These are phyloP conservation scores for Rhizopogon vulgaris DNA, from an alignment of 768 basidiomycete genomes.

Conservation along the genomic window DNA sequence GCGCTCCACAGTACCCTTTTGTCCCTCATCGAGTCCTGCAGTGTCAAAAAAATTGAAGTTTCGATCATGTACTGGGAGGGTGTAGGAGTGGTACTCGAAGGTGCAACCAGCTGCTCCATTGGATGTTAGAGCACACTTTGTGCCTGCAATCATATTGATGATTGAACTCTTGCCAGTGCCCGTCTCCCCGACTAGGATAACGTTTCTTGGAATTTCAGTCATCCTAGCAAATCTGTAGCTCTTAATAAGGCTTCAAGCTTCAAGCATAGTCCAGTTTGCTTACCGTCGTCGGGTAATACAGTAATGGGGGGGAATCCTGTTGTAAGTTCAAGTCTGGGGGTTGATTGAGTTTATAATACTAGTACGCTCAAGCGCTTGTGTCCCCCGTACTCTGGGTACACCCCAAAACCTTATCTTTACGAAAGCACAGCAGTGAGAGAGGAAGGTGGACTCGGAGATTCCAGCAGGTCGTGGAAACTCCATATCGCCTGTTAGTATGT, in stretches of 20 bases:
- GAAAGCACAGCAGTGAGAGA: neutral
- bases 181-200: conserved; percentile 29
- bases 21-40: conserved; percentile 12
- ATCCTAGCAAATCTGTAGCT: neutral
- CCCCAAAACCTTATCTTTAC: neutral
- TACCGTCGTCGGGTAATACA: neutral
- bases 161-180: conserved; percentile 14
- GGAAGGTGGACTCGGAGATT: too few species aligned
- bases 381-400: too few species aligned
- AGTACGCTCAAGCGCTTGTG: neutral
- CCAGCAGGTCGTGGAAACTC: too few species aligned
- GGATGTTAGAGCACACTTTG: conserved; percentile 6
- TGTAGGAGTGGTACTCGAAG: neutral
- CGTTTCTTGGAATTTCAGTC: conserved; percentile 1
- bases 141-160: conserved; percentile 25
- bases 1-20: neutral
- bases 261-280: too few species aligned
- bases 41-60: neutral
- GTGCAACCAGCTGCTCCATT: conserved; percentile 16
- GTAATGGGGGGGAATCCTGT: neutral
- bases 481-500: too few species aligned
- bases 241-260: too few species aligned
- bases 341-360: neutral
- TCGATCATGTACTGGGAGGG: neutral
- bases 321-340: neutral